Percentiles rank a stretch among this genome's conserved stretches.
phyloP scores from a whole-genome alignment of 2,329 filamentous ascomycete species.

The Hymenotorrendiella dingleyae region DNA sequence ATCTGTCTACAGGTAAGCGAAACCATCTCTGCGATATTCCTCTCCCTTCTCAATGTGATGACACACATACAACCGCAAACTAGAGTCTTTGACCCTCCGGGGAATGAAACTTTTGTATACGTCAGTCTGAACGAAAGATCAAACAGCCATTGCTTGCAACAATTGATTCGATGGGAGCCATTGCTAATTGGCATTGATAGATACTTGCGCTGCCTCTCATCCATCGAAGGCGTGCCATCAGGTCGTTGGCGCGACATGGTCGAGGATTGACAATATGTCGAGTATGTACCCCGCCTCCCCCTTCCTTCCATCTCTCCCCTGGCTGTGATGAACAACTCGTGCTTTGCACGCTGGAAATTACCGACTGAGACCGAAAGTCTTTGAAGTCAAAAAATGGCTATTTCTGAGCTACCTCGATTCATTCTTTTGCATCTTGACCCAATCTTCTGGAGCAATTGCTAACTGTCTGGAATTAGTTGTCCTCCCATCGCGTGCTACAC shows the following conservation, averaged over 20 bases:
- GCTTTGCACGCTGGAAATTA: conserved; percentile 77
- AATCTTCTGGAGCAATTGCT: conserved; percentile 10
- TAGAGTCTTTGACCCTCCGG: conserved; percentile 93
- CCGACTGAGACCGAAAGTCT: conserved; percentile 69
- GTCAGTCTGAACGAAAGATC: conserved; percentile 71
- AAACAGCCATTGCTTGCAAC: background rate
- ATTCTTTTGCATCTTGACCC: conserved; percentile 7
- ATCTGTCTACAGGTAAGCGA: conserved; percentile 17
- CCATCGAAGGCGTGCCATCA: background rate
- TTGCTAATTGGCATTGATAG: background rate
- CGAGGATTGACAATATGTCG: background rate
- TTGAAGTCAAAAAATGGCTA: conserved; percentile 84
- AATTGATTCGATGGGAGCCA: background rate
- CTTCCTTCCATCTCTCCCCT: conserved; percentile 27
- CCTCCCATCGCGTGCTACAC: background rate
- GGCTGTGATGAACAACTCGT: conserved; percentile 32
- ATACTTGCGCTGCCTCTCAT: background rate
- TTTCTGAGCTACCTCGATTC: conserved; percentile 56
- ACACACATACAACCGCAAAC: conserved; percentile 79
- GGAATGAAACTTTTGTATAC: conserved; percentile 84
- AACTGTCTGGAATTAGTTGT: conserved; percentile 8
- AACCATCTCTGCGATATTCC: conserved; percentile 5
- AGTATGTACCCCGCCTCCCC: conserved; percentile 3
- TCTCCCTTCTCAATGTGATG: conserved; percentile 56
- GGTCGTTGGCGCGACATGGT: too few relatives aligned